Conservation (phyloP, 306 rosid genomes). For the Fragaria nilgerrensis region DNA sequence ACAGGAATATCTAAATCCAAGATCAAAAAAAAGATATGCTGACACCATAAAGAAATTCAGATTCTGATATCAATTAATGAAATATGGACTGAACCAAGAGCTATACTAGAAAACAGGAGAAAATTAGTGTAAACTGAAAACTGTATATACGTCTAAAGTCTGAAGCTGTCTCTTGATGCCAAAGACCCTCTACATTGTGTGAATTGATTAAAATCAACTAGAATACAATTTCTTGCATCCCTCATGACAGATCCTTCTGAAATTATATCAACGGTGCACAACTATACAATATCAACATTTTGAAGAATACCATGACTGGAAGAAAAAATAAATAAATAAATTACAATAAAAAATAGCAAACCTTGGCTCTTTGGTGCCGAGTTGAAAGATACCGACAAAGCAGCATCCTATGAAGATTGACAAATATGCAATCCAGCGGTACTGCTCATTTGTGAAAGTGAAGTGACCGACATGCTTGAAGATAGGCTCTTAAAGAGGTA, state of each 20-base stretch:
- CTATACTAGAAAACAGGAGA: neutral
- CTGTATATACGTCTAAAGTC: neutral
- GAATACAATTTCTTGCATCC: neutral
- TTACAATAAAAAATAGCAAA: constrained; percentile 25
- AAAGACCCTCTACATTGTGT: neutral
- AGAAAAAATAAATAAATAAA: neutral
- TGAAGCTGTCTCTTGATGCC: neutral
- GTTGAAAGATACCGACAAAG: constrained; percentile 68
- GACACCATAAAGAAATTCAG: neutral
- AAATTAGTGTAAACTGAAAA: neutral
- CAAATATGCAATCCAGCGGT: constrained; percentile 87
- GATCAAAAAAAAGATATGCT: neutral
- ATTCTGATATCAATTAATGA: neutral
- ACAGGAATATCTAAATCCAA: neutral
- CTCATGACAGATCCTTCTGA: neutral
- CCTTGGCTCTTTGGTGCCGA: constrained; percentile 92
- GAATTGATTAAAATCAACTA: neutral
- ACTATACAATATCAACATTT: neutral
- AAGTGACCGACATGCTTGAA: constrained; percentile 22
- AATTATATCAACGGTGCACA: neutral
- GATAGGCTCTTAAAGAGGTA: constrained; percentile 11
- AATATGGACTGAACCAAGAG: neutral
- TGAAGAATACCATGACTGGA: neutral
- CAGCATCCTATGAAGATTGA: constrained; percentile 89
- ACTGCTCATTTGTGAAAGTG: constrained; percentile 51